phyloP scores from a whole-genome alignment of 1,139 yeast species.

The Yamadazyma diospyri region DNA sequence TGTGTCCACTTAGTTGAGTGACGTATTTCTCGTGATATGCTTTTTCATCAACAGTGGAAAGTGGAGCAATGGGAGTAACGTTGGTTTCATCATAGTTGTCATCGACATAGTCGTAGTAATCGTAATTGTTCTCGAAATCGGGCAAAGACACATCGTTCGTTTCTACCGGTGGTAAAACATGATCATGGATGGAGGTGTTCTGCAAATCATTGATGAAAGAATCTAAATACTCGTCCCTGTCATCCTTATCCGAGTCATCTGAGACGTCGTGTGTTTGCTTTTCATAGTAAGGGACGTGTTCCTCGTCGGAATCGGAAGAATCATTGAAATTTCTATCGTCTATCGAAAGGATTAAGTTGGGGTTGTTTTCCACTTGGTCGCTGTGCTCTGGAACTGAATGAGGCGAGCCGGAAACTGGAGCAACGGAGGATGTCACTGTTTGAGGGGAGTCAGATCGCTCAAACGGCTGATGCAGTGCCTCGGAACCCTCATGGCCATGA shows the following conservation, averaged over 20 bases:
- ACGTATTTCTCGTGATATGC: constrained; percentile 29
- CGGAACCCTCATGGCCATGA: not conserved
- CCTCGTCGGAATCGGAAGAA: constrained; percentile 10
- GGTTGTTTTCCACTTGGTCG: not conserved
- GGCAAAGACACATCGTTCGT: constrained; percentile 24
- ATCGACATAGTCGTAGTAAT: constrained; percentile 16
- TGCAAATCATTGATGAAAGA: constrained; percentile 36
- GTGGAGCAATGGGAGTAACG: constrained; percentile 32
- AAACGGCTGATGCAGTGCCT: not conserved
- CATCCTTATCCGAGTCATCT: constrained; percentile 4
- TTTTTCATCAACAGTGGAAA: constrained; percentile 18
- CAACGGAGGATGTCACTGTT: not conserved
- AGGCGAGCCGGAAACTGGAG: not conserved
- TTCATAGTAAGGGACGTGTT: constrained; percentile 18
- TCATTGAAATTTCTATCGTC: constrained; percentile 12
- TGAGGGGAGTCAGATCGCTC: too few relatives aligned
- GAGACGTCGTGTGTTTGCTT: constrained; percentile 5
- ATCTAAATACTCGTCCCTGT: constrained; percentile 24
- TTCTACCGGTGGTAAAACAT: constrained; percentile 21
- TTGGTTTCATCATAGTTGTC: constrained; percentile 10
- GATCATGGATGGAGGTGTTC: constrained; percentile 18
- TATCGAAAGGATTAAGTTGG: constrained; percentile 15
- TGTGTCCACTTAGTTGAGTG: constrained; percentile 26
- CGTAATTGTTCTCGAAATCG: constrained; percentile 24
- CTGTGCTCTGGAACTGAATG: not conserved